Base-by-base conservation (phyloP, 306 rosid genomes). In the Acacia acuminata region DNA sequence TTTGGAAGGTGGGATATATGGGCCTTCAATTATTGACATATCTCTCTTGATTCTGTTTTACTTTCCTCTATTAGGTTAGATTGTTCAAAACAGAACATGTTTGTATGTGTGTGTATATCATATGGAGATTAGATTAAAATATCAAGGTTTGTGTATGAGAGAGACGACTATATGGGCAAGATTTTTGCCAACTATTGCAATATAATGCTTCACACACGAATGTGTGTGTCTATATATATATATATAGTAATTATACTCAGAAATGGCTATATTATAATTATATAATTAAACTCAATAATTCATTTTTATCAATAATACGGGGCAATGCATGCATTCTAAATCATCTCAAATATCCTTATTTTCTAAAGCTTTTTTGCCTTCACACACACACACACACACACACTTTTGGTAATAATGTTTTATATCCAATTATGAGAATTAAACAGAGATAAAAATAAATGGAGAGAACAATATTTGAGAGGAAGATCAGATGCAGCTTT, bases 121-220 rank as follows among this genome's bases (percentile, higher is more conserved):
- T 58, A 32, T 60, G 78, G 58, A 53, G 20, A 13, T 45, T 43
- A 44, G 19, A 56, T 55, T 80, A 51, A 27, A 40, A 68, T 30
- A 67, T 78, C 47, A 47, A 58, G 61, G 36, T 4, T 34, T n/a
- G 27, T 20, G 63, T 14, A 5, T 56, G 42, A 48, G 74, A 40
- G 51, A 42, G 38, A 44, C 82, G 27, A n/a, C n/a, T n/a, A n/a
- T 44, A 86, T 84, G 88, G 89, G 84, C 89, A 83, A 34, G 51
- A 68, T 73, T 81, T 73, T 82, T 79, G 82, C 89, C 79, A 82
- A 72, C 63, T 70, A 75, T 25, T 79, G 53, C 68, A 43, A 69
- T n/a, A n/a, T n/a, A n/a, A n/a, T 47, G 73, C 25, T 75, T 47
- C 44, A 15, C 4, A 8, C 7, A 66, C 2, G 4, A 1, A 3